Base-by-base conservation (phyloP, 805 yeast species). In the Pichia heedii region DNA sequence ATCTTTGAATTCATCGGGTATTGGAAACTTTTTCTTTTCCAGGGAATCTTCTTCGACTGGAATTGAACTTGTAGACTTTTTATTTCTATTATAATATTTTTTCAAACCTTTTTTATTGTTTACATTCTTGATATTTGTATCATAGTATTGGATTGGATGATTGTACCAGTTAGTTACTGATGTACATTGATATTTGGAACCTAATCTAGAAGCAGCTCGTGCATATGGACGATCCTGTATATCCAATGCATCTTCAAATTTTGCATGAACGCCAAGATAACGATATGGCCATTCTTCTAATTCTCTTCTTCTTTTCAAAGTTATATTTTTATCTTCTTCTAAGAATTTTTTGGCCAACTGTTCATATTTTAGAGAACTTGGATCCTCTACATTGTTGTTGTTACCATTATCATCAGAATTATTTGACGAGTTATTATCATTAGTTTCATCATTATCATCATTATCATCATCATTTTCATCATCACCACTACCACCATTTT, bases 221-320 rank as follows among this genome's bases (percentile, higher is more conserved):
- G 95, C 93, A 51, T 82, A 81, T 1, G 88, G 86, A 35, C 89
- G 64, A 55, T 84, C 94, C 46, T 81, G 85, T 6, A 76, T 54
- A 57, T 86, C 93, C 36, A 84, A 69, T 1, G 85, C 85, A 57
- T 84, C 94, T 55, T 84, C 90, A 22, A 84, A 60, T 37, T 74
- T 68, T 1, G 86, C 76, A 58, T 84, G 84, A 65, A 80, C 70
- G 1, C 95, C 95, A 22, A 85, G 67, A 54, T 83, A 87, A 50
- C 94, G 62, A 65, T 79, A 82, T 2, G 80, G 81, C 95, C 95
- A 87, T 54, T 80, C 87, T 58, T 80, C 86, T n/a, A 62, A 47
- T 27, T 70, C 62, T 44, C 86, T 56, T 48, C 85, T 59, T 45
- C 76, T 64, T 33, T 67, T 63, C 18, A 73, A 57, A 0, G 74